These are phyloP conservation scores for Cystobasidium slooffiae DNA, from an alignment of 1,284 basidiomycete genomes.

Conservation along the genomic window DNA sequence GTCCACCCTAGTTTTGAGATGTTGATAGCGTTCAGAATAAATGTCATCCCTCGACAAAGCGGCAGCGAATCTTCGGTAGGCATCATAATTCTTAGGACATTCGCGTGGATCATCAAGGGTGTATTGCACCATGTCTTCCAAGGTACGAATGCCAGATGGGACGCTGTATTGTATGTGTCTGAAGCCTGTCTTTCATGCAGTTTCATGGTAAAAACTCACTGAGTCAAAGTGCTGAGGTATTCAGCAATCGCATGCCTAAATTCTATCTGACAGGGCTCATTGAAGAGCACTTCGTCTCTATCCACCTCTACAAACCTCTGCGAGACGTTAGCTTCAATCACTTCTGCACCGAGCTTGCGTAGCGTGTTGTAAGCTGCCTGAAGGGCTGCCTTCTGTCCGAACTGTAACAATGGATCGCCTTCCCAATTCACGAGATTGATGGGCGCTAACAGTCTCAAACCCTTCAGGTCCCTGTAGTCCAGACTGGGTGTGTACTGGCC, in stretches of 20 bases:
- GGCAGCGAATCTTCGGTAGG: neutral
- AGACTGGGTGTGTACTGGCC: conserved; percentile 4
- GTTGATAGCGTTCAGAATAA: neutral
- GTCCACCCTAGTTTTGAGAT: neutral
- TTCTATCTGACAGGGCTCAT: conserved; percentile 2
- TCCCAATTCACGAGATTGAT: conserved; percentile 26
- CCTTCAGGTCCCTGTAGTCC: neutral
- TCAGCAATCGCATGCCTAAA: conserved; percentile 9
- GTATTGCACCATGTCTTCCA: conserved; percentile 23
- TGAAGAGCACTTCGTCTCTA: neutral
- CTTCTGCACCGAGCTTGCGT: conserved; percentile 14
- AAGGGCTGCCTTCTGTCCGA: neutral
- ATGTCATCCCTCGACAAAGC: neutral
- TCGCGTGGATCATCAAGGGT: conserved; percentile 11
- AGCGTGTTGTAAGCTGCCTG: conserved; percentile 1
- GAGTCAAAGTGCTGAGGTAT: conserved; percentile 1
- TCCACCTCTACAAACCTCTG: conserved; percentile 1
- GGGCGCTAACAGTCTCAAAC: conserved; percentile 9
- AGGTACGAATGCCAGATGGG: conserved; percentile 11
- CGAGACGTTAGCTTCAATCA: neutral
- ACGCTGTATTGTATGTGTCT: neutral
- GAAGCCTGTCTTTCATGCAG: neutral
- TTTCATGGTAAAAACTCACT: conserved; percentile 7
- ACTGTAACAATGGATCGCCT: neutral
- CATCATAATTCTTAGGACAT: neutral